A percentile compares a stretch with the other conserved stretches of the same genome.
Conservation (phyloP, 2,329 filamentous ascomycete species). For the Cryphonectria nitschkei region DNA sequence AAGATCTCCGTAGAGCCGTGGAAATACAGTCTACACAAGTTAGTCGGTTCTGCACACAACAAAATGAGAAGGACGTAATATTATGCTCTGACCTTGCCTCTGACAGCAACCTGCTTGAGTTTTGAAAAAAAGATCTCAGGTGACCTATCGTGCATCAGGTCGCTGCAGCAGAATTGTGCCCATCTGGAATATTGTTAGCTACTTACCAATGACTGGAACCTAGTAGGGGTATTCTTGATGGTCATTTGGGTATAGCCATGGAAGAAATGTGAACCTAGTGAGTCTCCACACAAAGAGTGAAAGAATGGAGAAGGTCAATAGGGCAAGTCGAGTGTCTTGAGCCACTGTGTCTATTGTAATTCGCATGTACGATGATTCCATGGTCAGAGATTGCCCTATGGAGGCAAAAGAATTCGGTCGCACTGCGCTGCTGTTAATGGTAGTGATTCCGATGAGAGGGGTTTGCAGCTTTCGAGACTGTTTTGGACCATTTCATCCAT, state of each 20-base stretch:
- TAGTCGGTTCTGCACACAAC: not conserved
- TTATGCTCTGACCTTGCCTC: not conserved
- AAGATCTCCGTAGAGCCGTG: not conserved
- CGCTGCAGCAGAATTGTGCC: not conserved
- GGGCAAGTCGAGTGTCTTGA: not conserved
- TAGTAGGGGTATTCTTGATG: not conserved
- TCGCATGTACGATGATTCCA: not conserved
- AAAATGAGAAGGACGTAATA: not conserved
- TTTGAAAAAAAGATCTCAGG: not conserved
- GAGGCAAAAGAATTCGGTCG: too few relatives aligned
- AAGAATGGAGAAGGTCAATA: not conserved
- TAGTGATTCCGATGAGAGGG: not conserved
- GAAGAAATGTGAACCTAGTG: not conserved
- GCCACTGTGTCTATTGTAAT: not conserved
- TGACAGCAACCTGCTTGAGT: not conserved
- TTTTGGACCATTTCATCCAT: not conserved
- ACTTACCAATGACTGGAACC: not conserved
- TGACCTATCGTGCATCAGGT: not conserved
- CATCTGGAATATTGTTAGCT: not conserved
- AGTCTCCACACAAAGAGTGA: not conserved
- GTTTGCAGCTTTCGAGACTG: not conserved
- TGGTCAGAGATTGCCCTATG: too few relatives aligned
- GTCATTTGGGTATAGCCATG: not conserved
- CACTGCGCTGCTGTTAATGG: too few relatives aligned
- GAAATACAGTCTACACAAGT: not conserved